Base-by-base conservation (phyloP, 768 basidiomycete species). In the Phylloporus sp. region DNA sequence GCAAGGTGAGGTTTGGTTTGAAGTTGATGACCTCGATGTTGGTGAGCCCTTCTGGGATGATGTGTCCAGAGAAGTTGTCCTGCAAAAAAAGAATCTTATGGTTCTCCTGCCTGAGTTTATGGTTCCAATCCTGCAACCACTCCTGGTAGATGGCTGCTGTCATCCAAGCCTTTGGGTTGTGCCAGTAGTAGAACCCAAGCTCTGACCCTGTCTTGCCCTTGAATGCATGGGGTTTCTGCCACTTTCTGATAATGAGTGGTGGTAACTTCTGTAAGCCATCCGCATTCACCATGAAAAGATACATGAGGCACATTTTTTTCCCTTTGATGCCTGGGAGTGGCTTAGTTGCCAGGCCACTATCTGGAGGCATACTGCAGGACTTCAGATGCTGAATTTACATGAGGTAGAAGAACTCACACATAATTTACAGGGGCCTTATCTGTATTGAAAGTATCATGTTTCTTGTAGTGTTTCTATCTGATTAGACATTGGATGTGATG, bases 371-470 rank as follows among this genome's bases (percentile, higher is more conserved):
- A n/a, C n/a, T n/a, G n/a, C n/a, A n/a, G n/a, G n/a, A n/a, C n/a
- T n/a, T n/a, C n/a, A n/a, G n/a, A n/a, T n/a, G n/a, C n/a, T n/a
- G n/a, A n/a, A n/a, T n/a, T n/a, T n/a, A n/a, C n/a, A n/a, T n/a
- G n/a, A n/a, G n/a, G n/a, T n/a, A n/a, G n/a, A n/a, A n/a, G n/a
- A n/a, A n/a, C n/a, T n/a, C n/a, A n/a, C n/a, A n/a, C n/a, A n/a
- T n/a, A n/a, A n/a, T n/a, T n/a, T n/a, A n/a, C n/a, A 0, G 67
- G 60, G 0, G 67, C 68, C 47, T 74, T 65, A 52, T 75, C 72
- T 53, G 66, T 61, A 52, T 74, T 75, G 35, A 68, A 75, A 16
- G 70, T 16, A 49, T 75, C 68, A 16, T 49, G 41, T 6, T 53
- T 45, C 34, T 49, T 16, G 50, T 71, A 74, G 0, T 60, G 58